Percentiles rank a stretch among this genome's conserved stretches.
Evolutionary conservation across 805 yeast species (phyloP).

Genomic region (Zygosaccharomyces lentus): DNA sequence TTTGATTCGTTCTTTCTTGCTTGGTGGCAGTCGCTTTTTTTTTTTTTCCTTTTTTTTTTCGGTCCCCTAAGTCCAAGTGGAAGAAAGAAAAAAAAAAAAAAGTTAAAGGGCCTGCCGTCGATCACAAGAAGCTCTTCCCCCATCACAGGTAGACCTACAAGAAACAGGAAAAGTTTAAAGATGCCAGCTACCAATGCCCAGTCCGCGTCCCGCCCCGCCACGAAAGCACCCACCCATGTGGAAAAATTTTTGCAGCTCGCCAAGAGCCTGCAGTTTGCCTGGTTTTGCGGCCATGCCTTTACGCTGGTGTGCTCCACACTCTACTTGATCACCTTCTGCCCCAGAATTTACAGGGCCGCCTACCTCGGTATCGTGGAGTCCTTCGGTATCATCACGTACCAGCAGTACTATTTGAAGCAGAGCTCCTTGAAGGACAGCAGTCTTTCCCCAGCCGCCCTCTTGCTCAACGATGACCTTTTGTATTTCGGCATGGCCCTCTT

Average conservation of each 20-base stretch:
- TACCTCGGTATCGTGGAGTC: conserved; percentile 64
- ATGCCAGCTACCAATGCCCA: conserved; percentile 5
- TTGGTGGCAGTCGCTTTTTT: no score
- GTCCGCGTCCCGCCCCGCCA: background rate
- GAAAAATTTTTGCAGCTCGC: conserved; percentile 20
- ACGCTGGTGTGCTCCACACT: conserved; percentile 41
- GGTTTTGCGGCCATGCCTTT: conserved; percentile 64
- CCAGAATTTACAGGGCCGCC: conserved; percentile 52
- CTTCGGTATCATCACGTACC: conserved; percentile 71
- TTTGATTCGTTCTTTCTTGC: background rate
- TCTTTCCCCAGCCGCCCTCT: conserved; percentile 25
- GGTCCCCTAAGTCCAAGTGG: background rate
- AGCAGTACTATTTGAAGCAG: conserved; percentile 40
- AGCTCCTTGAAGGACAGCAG: conserved; percentile 12
- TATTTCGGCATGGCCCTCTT: conserved; percentile 56
- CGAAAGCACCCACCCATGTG: background rate
- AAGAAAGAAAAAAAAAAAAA: background rate
- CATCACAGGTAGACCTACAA: background rate
- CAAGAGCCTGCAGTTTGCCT: conserved; percentile 61
- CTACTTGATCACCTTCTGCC: conserved; percentile 39
- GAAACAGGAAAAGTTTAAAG: background rate
- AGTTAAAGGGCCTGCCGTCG: background rate
- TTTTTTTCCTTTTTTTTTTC: background rate
- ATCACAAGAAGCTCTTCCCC: background rate
- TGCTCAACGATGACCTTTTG: conserved; percentile 66